Percentiles rank a stretch among this genome's conserved stretches.
Conservation (phyloP, 108 stramenopile genomes). For the Craspedostauros australis region DNA sequence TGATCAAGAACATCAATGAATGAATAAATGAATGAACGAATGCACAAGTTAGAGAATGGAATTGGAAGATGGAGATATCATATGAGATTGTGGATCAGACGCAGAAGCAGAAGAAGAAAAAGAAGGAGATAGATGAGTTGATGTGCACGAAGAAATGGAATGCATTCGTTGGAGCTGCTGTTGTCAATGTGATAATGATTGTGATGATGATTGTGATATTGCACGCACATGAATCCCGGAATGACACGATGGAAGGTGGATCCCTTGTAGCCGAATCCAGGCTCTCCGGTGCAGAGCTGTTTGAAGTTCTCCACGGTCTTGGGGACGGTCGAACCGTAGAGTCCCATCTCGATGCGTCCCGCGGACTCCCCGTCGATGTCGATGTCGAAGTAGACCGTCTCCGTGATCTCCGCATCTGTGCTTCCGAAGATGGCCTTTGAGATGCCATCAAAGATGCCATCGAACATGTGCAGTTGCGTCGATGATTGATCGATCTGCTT, state of each 20-base stretch:
- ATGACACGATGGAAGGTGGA: conserved; percentile 85
- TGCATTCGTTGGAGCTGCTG: not conserved
- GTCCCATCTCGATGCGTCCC: conserved; percentile 84
- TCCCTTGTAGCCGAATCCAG: conserved; percentile 87
- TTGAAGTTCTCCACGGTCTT: conserved; percentile 89
- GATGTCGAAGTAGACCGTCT: conserved; percentile 90
- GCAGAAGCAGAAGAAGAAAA: not conserved
- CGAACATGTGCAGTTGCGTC: conserved; percentile 21
- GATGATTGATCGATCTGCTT: too few relatives aligned
- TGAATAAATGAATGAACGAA: too few relatives aligned
- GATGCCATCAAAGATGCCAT: conserved; percentile 25
- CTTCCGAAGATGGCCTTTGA: conserved; percentile 43
- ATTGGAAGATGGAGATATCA: not conserved
- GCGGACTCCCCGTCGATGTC: conserved; percentile 60
- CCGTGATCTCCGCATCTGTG: conserved; percentile 73
- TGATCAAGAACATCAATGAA: too few relatives aligned
- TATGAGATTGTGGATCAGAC: not conserved
- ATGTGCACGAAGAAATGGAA: not conserved
- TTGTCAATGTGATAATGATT: too few relatives aligned
- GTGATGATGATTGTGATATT: too few relatives aligned
- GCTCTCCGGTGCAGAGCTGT: conserved; percentile 76
- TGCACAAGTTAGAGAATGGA: not conserved
- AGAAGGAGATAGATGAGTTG: not conserved
- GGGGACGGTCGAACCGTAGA: conserved; percentile 82
- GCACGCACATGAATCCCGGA: conserved; percentile 38